phyloP scores from a whole-genome alignment of 108 stramenopile species.

The Cylindrotheca closterium region DNA sequence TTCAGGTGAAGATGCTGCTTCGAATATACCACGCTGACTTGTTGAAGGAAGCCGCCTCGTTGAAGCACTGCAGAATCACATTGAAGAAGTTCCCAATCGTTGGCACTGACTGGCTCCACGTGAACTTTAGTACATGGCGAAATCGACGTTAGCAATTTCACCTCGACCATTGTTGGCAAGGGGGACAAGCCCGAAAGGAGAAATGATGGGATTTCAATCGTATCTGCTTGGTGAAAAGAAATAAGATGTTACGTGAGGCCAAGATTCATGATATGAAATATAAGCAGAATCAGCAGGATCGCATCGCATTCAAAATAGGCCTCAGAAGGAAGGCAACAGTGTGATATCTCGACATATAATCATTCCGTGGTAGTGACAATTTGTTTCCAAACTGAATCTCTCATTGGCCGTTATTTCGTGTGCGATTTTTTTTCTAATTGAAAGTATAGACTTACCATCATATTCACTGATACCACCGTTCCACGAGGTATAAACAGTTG shows the following conservation, averaged over 20 bases:
- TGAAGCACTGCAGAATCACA: slow-evolving; percentile 60
- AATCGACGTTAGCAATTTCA: slow-evolving; percentile 43
- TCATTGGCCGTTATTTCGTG: slow-evolving; percentile 24
- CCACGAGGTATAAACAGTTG: slow-evolving; percentile 46
- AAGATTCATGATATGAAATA: slow-evolving; percentile 1
- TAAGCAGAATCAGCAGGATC: slow-evolving; percentile 4
- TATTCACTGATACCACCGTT: slow-evolving; percentile 55
- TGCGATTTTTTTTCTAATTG: not conserved
- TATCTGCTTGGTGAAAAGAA: slow-evolving; percentile 3
- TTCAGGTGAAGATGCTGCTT: slow-evolving; percentile 50
- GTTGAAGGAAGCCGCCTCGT: slow-evolving; percentile 61
- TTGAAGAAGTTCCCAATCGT: slow-evolving; percentile 82
- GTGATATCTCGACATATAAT: slow-evolving; percentile 34
- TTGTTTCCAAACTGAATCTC: slow-evolving; percentile 41
- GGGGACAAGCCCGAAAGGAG: slow-evolving; percentile 10
- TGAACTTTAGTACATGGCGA: slow-evolving; percentile 36
- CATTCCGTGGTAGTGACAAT: slow-evolving; percentile 47
- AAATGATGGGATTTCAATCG: slow-evolving; percentile 27
- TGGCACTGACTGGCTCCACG: slow-evolving; percentile 60
- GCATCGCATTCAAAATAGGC: not conserved
- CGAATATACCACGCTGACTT: slow-evolving; percentile 67
- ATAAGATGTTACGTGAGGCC: too few species aligned
- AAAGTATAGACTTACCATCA: slow-evolving; percentile 7
- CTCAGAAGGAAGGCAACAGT: slow-evolving; percentile 68
- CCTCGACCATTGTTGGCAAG: slow-evolving; percentile 34